Conservation (phyloP, 192 early-diverging fungal species). For the Linnemannia exigua region DNA sequence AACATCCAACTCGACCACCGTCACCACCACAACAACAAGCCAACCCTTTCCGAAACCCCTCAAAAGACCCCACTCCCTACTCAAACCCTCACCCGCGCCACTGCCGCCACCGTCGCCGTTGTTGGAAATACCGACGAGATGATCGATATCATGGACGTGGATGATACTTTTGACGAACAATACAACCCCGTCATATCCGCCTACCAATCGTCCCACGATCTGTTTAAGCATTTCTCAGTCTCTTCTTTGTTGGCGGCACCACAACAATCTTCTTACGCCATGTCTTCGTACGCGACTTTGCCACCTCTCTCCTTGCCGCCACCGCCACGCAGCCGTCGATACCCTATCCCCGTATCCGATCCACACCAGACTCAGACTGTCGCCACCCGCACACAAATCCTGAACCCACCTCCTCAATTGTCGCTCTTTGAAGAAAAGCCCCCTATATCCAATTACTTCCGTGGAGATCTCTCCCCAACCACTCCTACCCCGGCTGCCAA, state of each 20-base stretch:
- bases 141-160: constrained; percentile 10
- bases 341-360: background rate
- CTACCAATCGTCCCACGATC: constrained; percentile 19
- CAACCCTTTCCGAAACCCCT: background rate
- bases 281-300: no score
- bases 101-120: no score
- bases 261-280: background rate
- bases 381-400: background rate
- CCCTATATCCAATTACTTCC: background rate
- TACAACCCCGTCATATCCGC: constrained; percentile 31
- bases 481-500: background rate
- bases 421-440: background rate
- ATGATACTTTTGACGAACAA: constrained; percentile 32
- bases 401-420: background rate
- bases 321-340: background rate
- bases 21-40: background rate
- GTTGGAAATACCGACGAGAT: background rate
- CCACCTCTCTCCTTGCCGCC: background rate
- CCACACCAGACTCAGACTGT: background rate
- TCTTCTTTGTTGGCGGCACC: background rate
- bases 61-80: background rate
- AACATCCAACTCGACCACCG: background rate
- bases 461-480: background rate
- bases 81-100: background rate
- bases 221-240: background rate